Base-by-base conservation (phyloP, 257 asterid genomes). In the Salvia miltiorrhiza region DNA sequence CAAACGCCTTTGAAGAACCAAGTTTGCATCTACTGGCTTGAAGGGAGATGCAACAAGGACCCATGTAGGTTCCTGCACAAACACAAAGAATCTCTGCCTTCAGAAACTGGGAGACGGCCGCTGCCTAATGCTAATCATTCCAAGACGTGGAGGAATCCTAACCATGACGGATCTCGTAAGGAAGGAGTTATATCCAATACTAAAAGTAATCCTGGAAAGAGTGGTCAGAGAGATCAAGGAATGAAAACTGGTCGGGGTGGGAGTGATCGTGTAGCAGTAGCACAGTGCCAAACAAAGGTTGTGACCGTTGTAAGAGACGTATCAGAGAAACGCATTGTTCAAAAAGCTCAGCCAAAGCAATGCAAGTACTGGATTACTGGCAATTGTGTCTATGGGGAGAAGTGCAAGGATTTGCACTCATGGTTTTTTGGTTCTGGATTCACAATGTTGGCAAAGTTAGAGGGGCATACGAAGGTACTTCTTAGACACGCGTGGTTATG, bases 391-490 rank as follows among this genome's bases (percentile, higher is more conserved):
- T 63, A 67, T 54, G 88, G 82, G 44, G 86, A 77, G 12, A 79
- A 77, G 70, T 81, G 90, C 69, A 77, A 79, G 63, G 66, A 82
- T 48, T 26, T 82, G 70, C 88, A 82, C 67, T 68, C 86, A 7
- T 79, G 83, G 83, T 79, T 69, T 41, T 72, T 12, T 39, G 90
- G 90, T 40, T 65, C 80, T 54, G 84, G 83, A 67, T 79, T 85
- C 69, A 75, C 87, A 5, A 67, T 81, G 76, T 17, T 89, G 80
- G 45, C 80, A 5, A 81, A 73, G 69, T 80, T 86, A 65, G 82
- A 80, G 49, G 91, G 90, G 71, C 94, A 85, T 61, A 48, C 26
- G 24, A 72, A 85, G 92, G 95, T 81, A 45, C 43, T 35, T 20
- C 8, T 16, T 11, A 11, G 7, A 12, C 39, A 23, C 40, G 12